These are phyloP conservation scores for Ustilago lituana DNA, from an alignment of 1,284 basidiomycete species.

Conservation along the genomic window DNA sequence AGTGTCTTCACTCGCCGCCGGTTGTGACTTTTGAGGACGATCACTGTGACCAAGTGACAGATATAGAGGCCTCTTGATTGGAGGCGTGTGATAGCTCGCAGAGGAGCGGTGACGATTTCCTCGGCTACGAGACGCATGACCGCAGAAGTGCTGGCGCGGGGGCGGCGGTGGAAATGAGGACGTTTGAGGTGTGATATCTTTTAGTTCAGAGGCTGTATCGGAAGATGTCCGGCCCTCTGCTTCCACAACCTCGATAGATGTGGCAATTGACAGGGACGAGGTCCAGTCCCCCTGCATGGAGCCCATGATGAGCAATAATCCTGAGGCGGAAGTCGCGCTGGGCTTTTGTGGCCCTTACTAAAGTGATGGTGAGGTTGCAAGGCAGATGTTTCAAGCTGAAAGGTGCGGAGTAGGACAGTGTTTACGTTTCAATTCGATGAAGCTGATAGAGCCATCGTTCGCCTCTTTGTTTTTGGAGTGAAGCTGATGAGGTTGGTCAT, in stretches of 20 bases:
- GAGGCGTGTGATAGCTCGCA: too few species aligned
- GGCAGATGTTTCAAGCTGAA: too few species aligned
- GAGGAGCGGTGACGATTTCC: too few species aligned
- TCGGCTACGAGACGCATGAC: neutral
- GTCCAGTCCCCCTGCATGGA: conserved; percentile 12
- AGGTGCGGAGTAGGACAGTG: too few species aligned
- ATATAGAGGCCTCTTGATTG: neutral
- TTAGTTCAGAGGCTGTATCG: neutral
- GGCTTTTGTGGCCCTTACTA: too few species aligned
- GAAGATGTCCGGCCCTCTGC: neutral
- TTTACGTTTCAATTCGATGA: too few species aligned
- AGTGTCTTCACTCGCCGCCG: too few species aligned
- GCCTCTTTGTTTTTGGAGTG: too few species aligned
- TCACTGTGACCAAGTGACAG: neutral
- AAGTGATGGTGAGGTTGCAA: too few species aligned
- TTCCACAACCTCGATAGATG: neutral
- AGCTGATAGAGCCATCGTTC: too few species aligned
- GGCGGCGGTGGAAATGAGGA: conserved; percentile 14
- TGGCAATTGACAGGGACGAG: conserved; percentile 13
- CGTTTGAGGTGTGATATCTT: conserved; percentile 2
- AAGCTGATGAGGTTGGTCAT: too few species aligned
- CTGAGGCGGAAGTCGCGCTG: too few species aligned
- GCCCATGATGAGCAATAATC: neutral
- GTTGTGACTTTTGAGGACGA: neutral
- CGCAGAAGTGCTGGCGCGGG: neutral